phyloP scores from a whole-genome alignment of 805 yeast species.

The Yamadazyma akitaensis region DNA sequence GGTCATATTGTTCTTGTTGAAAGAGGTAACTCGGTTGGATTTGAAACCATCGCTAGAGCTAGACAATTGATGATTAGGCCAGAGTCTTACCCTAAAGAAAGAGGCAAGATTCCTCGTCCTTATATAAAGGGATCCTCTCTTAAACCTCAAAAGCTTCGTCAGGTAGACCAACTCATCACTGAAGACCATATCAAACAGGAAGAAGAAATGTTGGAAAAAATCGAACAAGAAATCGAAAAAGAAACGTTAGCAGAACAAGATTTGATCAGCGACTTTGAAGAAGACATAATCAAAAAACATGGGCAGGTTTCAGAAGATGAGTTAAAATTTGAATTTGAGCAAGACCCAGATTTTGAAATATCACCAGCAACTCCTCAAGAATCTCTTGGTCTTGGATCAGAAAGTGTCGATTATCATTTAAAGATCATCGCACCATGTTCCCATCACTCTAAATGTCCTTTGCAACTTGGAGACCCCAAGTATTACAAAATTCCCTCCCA shows the following conservation, averaged over 20 bases:
- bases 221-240: slow-evolving; percentile 18
- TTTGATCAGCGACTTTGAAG: slow-evolving; percentile 16
- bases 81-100: slow-evolving; percentile 53
- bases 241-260: slow-evolving; percentile 3
- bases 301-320: slow-evolving; percentile 45
- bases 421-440: slow-evolving; percentile 84
- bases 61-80: slow-evolving; percentile 90
- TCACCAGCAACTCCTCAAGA: slow-evolving; percentile 13
- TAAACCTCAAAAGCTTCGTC: slow-evolving; percentile 37
- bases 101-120: slow-evolving; percentile 67
- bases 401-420: slow-evolving; percentile 48
- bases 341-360: slow-evolving; percentile 27
- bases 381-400: slow-evolving; percentile 11
- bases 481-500: slow-evolving; percentile 58
- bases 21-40: slow-evolving; percentile 86
- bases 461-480: slow-evolving; percentile 74
- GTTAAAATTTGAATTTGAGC: slow-evolving; percentile 47
- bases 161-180: slow-evolving; percentile 34
- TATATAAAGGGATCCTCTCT: slow-evolving; percentile 50
- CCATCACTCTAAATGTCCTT: slow-evolving; percentile 83
- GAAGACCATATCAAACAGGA: slow-evolving; percentile 35
- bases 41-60: slow-evolving; percentile 85
- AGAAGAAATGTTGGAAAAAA: slow-evolving; percentile 24
- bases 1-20: slow-evolving; percentile 81
- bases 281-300: slow-evolving; percentile 34